These are phyloP conservation scores for Cydonia oblonga DNA, from an alignment of 331 rosid species.

Conservation along the genomic window DNA sequence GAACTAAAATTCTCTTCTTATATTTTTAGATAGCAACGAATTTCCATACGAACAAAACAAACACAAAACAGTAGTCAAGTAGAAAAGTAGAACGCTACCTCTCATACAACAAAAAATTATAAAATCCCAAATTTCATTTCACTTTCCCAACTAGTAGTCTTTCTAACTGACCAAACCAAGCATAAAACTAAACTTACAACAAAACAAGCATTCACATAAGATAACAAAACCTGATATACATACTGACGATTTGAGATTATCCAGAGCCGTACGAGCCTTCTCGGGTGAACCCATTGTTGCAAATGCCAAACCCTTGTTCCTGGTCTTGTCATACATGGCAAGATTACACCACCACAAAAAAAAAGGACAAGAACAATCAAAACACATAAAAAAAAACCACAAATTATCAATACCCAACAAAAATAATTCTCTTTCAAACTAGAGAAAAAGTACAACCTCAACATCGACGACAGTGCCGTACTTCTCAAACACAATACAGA, in stretches of 20 bases:
- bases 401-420: background rate
- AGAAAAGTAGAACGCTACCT: background rate
- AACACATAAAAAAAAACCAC: background rate
- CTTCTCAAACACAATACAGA: slow-evolving; percentile 61
- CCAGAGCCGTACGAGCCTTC: slow-evolving; percentile 54
- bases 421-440: background rate
- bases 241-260: slow-evolving; percentile 65
- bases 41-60: background rate
- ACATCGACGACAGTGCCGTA: slow-evolving; percentile 67
- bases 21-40: background rate
- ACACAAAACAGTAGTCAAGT: background rate
- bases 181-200: background rate
- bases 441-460: slow-evolving; percentile 38
- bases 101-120: background rate
- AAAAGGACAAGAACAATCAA: background rate
- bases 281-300: no score
- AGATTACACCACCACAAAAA: slow-evolving; percentile 31
- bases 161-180: background rate
- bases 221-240: slow-evolving; percentile 15
- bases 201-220: background rate
- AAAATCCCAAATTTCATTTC: background rate
- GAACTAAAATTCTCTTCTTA: background rate
- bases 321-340: slow-evolving; percentile 61
- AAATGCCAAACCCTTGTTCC: slow-evolving; percentile 91
- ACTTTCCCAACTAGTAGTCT: background rate